Evolutionary conservation across 108 stramenopile species (phyloP), one percentile per base, ranked within the genome.

Genomic region (Skeletonema tropicum): DNA sequence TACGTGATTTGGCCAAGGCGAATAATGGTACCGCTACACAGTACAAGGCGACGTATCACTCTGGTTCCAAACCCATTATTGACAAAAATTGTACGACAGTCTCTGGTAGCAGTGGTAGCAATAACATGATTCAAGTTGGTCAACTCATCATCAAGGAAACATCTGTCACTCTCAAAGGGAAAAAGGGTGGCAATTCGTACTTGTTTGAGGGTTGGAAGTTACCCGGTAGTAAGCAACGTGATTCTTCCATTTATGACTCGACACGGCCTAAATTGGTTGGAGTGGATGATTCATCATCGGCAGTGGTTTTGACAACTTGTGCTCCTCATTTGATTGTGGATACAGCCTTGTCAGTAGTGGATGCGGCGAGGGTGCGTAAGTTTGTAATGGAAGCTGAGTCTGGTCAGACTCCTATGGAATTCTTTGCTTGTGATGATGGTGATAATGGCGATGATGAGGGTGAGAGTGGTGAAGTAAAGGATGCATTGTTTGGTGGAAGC

Each of bases 321-420:
- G 52, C 52, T 10, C 52, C 52, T 10, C 10, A 55, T 55, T 55
- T 55, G 19, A 55, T 55, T 55, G 21, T 55, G 23, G 52, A 55
- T 55, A 21, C 52, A 23, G 21, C 52, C 6, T 55, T 55, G 52
- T 9, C 19, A 2, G 7, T 2, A 0, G n/a, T 10, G 7, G 52
- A 55, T 55, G 52, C 52, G 52, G 52, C 6, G 25, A 23, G 52
- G 52, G 52, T 55, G 7, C 52, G 52, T 6, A 25, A 25, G 52
- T 55, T 55, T 55, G 52, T 55, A 3, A 55, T 21, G 23, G 52
- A 55, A 0, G 52, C 21, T 19, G n/a, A 21, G 21, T 21, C 23
- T 23, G 52, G 52, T 25, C 52, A 55, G 52, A 55, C 52, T 55
- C 52, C 52, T 55, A 23, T 55, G 52, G 52, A 55, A 55, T 55